Evolutionary conservation across 2,329 filamentous ascomycete genomes (phyloP), one percentile per base, ranked within the genome.

Genomic region (Tolypocladium endophyticum): DNA sequence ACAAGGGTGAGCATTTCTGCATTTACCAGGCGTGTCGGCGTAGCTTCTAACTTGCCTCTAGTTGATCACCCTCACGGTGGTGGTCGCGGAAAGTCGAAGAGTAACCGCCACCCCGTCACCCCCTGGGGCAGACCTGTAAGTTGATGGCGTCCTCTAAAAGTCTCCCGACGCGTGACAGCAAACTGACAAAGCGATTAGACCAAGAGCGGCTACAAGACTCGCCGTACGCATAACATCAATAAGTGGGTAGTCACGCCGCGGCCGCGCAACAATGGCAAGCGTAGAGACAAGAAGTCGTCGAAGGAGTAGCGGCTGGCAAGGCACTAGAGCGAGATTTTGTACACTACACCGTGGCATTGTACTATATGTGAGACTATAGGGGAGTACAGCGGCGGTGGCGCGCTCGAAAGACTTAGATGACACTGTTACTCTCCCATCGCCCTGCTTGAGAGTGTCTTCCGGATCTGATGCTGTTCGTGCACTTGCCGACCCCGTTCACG

Each of bases 51-150:
- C 41, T 3, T 9, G 33, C 8, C 9, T 39, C 53, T 68, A 86
- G 89, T 87, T 68, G 94, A 99, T 71, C 94, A 99, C 82, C 94
- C 94, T 70, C 94, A 99, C 75, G 94, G 94, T 84, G 94, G 94
- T 89, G 94, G 94, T 76, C 86, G 95, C 82, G 94, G 94, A 79
- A 99, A 99, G 79, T 97, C 92, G 60, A 99, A 99, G 90, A 92
- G 94, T 85, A 96, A 97, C 72, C 86, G 92, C 62, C 83, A 96
- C 72, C 94, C 95, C 39, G 91, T 94, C 68, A 96, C 91, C 77
- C 94, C 94, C 61, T 99, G 95, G 94, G 94, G 95, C 73, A 88
- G 86, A 72, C 93, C 91, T 71, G 92, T 95, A 88, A 78, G 90
- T 85, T 65, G 16, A 18, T 35, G 14, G 12, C 25, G 14, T 20